Evolutionary conservation across 371 early-diverging fungal species (phyloP).

Genomic region (Mucor saturninus): DNA sequence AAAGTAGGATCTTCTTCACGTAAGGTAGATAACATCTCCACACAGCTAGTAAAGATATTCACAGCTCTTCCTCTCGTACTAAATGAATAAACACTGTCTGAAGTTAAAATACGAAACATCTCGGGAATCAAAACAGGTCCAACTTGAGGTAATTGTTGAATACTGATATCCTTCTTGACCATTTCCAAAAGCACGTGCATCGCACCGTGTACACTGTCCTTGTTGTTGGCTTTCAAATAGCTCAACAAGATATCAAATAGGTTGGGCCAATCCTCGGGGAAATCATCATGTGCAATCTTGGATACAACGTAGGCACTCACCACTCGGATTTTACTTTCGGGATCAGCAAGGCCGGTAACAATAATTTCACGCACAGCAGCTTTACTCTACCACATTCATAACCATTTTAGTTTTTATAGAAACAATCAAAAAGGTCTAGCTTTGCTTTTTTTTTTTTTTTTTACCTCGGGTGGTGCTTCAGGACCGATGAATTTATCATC

Average conservation of each 20-base stretch:
- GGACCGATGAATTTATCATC: slow-evolving; percentile 65
- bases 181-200: slow-evolving; percentile 89
- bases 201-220: slow-evolving; percentile 83
- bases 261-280: slow-evolving; percentile 95
- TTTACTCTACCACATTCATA: slow-evolving; percentile 42
- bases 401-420: neutral
- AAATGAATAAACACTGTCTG: slow-evolving; percentile 63
- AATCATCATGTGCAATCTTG: slow-evolving; percentile 90
- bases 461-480: slow-evolving; percentile 60
- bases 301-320: slow-evolving; percentile 83
- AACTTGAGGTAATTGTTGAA: slow-evolving; percentile 81
- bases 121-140: slow-evolving; percentile 84
- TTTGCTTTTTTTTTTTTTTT: neutral
- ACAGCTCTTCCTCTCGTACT: slow-evolving; percentile 81
- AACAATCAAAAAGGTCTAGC: neutral
- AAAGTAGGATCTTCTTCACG: slow-evolving; percentile 75
- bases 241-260: slow-evolving; percentile 79
- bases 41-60: slow-evolving; percentile 79
- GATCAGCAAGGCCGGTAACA: slow-evolving; percentile 61
- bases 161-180: slow-evolving; percentile 84
- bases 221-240: slow-evolving; percentile 68
- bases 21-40: slow-evolving; percentile 81
- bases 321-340: slow-evolving; percentile 65
- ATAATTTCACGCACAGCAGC: slow-evolving; percentile 55
- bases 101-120: slow-evolving; percentile 74